These are phyloP conservation scores for Benincasa hispida DNA, from an alignment of 306 rosid genomes.

Conservation along the genomic window DNA sequence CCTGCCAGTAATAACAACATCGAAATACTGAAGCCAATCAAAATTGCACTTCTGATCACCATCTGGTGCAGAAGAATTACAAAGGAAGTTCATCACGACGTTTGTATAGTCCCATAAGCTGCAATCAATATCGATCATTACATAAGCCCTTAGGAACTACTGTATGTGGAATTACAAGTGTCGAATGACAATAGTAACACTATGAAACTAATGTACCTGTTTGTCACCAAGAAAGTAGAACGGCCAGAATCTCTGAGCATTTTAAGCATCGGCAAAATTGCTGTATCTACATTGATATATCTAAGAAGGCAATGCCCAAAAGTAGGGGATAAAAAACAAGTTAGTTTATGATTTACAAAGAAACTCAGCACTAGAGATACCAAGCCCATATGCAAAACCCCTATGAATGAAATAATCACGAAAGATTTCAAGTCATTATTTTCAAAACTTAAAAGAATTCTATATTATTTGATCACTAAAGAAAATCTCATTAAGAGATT, in stretches of 20 bases:
- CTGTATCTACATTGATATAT: constrained; percentile 63
- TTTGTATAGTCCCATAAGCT: constrained; percentile 98
- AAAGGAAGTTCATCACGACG: constrained; percentile 87
- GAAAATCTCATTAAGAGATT: neutral
- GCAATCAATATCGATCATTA: constrained; percentile 15
- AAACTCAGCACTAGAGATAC: neutral
- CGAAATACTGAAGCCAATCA: constrained; percentile 84
- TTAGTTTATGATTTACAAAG: neutral
- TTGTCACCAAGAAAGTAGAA: constrained; percentile 88
- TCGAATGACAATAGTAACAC: constrained; percentile 6
- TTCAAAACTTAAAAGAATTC: neutral
- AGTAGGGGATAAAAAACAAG: neutral
- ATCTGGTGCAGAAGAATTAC: constrained; percentile 31
- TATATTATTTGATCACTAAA: neutral
- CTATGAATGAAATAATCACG: neutral
- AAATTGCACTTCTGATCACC: constrained; percentile 42
- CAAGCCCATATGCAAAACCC: neutral
- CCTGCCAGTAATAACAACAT: constrained; percentile 97
- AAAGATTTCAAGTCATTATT: neutral
- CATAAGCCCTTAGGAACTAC: neutral
- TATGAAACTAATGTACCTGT: constrained; percentile 41
- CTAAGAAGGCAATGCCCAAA: constrained; percentile 23
- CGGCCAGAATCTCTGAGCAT: constrained; percentile 92
- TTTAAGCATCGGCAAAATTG: constrained; percentile 87
- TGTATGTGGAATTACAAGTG: no score